A percentile compares a stretch with the other conserved stretches of the same genome.
Evolutionary conservation across 2,329 filamentous ascomycete genomes (phyloP).

Genomic region (Albifimbria verrucaria): DNA sequence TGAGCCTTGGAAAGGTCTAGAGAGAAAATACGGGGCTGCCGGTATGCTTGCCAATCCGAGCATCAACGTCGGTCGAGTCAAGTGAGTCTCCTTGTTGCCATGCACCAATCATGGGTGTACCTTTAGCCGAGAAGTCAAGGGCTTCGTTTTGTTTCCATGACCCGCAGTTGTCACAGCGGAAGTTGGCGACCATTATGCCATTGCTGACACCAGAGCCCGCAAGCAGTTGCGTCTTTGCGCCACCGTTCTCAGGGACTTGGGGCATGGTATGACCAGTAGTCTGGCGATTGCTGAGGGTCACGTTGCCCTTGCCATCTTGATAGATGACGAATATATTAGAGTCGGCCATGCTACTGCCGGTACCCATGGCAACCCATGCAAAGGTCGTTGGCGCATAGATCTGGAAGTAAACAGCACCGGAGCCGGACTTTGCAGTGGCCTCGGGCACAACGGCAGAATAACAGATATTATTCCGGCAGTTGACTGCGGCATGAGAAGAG

Average conservation of each 20-base stretch:
- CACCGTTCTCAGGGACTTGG: not conserved
- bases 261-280: not conserved
- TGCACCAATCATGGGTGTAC: conserved; percentile 36
- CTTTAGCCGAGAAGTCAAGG: not conserved
- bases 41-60: conserved; percentile 39
- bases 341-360: not conserved
- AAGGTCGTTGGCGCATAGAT: not conserved
- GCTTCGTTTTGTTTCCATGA: not conserved
- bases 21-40: conserved; percentile 28
- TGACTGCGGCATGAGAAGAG: not conserved
- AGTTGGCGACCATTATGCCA: not conserved
- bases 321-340: not conserved
- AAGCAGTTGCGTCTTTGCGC: not conserved
- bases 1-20: conserved; percentile 42
- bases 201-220: not conserved
- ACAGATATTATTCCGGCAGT: not conserved
- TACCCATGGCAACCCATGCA: not conserved
- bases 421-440: not conserved
- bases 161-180: not conserved
- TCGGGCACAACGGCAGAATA: not conserved
- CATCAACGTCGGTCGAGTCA: conserved; percentile 30
- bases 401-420: not conserved
- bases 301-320: not conserved
- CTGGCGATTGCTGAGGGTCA: not conserved
- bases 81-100: conserved; percentile 40